Evolutionary conservation across 192 early-diverging fungal species (phyloP).

Genomic region (Coemansia guatemalensis): DNA sequence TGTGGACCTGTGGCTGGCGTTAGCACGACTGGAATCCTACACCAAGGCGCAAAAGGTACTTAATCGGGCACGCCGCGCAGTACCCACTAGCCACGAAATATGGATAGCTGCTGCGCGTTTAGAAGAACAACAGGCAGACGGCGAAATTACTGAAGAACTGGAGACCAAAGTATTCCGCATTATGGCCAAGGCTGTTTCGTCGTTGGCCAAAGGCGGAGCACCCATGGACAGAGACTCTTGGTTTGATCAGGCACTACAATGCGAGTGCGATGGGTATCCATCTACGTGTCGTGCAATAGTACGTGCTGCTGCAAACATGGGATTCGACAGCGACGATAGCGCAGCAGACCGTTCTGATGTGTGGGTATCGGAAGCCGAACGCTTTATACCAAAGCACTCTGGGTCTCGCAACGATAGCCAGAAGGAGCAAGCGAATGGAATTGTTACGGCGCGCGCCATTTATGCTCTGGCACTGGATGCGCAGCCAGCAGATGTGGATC

Average conservation of each 20-base stretch:
- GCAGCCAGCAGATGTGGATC: conserved; percentile 73
- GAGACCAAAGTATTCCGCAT: conserved; percentile 61
- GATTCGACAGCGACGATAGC: conserved; percentile 61
- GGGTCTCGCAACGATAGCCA: conserved; percentile 8
- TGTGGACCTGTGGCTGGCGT: conserved; percentile 93
- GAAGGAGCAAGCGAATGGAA: conserved; percentile 16
- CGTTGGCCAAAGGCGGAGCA: conserved; percentile 53
- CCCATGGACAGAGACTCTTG: conserved; percentile 82
- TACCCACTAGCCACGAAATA: conserved; percentile 90
- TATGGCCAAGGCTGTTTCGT: conserved; percentile 68
- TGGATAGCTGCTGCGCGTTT: conserved; percentile 94
- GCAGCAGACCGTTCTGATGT: conserved; percentile 74
- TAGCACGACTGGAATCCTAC: conserved; percentile 89
- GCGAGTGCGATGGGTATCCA: conserved; percentile 77
- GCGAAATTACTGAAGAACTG: not conserved
- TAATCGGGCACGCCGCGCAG: conserved; percentile 80
- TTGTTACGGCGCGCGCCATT: conserved; percentile 84
- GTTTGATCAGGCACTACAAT: conserved; percentile 82
- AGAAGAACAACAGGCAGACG: conserved; percentile 73
- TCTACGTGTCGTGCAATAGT: conserved; percentile 85
- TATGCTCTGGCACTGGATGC: conserved; percentile 76
- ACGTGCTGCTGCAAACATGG: conserved; percentile 68
- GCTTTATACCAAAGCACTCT: conserved; percentile 50
- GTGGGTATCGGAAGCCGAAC: conserved; percentile 92
- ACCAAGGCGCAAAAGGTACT: conserved; percentile 86